Evolutionary conservation across 352 stramenopile species (phyloP), one percentile per base, ranked within the genome.

Genomic region (Peronosclerospora sorghi): DNA sequence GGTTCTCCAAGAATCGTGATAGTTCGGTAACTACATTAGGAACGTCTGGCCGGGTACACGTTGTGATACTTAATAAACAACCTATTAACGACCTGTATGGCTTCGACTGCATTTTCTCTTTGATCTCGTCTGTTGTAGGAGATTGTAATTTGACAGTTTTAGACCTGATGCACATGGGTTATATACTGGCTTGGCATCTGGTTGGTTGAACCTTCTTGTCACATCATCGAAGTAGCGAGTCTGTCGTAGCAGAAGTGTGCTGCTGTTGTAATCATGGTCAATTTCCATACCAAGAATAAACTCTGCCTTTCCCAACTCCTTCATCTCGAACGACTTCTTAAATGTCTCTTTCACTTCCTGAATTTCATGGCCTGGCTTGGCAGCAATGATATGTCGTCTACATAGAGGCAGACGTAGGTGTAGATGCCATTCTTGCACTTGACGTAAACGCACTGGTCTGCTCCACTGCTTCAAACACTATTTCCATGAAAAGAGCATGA

Each of bases 381-480:
- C 39, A 1, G 49, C 39, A n/a, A 56, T 50, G 21, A 59, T 49
- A 55, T 39, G 14, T 44, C 20, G 26, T 32, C 15, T 6, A 37
- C 26, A 8, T 51, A 51, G 5, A 38, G n/a, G 26, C 42, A 56
- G 24, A 50, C 51, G 15, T 38, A 52, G 0, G 59, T 34, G 24
- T 28, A 55, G 15, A 13, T 41, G 29, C 35, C 29, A 6, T 34
- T 18, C 0, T 23, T 38, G 20, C 35, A 6, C 41, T 59, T 65
- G 0, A 48, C 29, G 8, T 60, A 60, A 12, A 61, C 29, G 24
- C 56, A 63, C 9, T 53, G 21, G 8, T 63, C 48, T 0, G 21
- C 48, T 8, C 38, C 32, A 20, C 45, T 51, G 7, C 46, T 51
- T 4, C 18, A 5, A 57, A 68, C 1, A 32, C 48, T 10, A 46